A percentile compares a stretch with the other conserved stretches of the same genome.
These are phyloP conservation scores for Ulvella scutata DNA, from an alignment of 139 green algal genomes.

Conservation along the genomic window DNA sequence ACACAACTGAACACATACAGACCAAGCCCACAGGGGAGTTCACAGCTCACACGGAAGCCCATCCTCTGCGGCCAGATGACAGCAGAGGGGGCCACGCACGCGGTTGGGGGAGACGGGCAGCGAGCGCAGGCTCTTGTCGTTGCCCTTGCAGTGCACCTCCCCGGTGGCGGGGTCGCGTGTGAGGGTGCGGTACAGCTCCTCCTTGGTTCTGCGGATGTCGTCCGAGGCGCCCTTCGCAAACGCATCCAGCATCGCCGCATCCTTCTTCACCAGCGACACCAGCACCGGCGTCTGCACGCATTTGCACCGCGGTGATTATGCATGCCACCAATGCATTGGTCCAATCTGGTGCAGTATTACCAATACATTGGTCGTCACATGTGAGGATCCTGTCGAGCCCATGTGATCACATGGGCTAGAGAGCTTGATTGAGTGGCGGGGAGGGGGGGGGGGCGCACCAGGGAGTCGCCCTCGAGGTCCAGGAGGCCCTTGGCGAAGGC, in stretches of 20 bases:
- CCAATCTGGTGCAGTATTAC: too few relatives aligned
- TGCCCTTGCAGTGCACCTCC: conserved; percentile 7
- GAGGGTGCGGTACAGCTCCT: conserved; percentile 57
- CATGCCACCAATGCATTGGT: too few relatives aligned
- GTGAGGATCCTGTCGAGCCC: too few relatives aligned
- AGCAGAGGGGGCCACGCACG: background rate
- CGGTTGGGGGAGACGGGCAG: conserved; percentile 33
- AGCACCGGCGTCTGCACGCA: conserved; percentile 55
- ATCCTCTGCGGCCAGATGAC: too few relatives aligned
- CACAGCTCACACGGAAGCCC: too few relatives aligned
- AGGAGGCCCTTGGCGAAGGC: conserved; percentile 83
- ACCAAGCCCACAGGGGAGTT: too few relatives aligned
- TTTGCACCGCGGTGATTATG: too few relatives aligned
- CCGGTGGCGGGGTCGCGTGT: conserved; percentile 39
- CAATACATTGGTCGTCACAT: too few relatives aligned
- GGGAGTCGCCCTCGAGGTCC: conserved; percentile 80
- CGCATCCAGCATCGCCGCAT: conserved; percentile 81
- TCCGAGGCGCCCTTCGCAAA: conserved; percentile 70
- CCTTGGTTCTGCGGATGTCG: conserved; percentile 60
- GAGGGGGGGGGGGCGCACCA: conserved; percentile 11
- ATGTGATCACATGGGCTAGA: too few relatives aligned
- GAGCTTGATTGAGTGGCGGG: too few relatives aligned
- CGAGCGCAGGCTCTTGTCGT: conserved; percentile 14
- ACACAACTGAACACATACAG: too few relatives aligned
- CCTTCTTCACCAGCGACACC: conserved; percentile 82